Evolutionary conservation across 2,329 filamentous ascomycete genomes (phyloP).

Genomic region (Alternaria sp.): DNA sequence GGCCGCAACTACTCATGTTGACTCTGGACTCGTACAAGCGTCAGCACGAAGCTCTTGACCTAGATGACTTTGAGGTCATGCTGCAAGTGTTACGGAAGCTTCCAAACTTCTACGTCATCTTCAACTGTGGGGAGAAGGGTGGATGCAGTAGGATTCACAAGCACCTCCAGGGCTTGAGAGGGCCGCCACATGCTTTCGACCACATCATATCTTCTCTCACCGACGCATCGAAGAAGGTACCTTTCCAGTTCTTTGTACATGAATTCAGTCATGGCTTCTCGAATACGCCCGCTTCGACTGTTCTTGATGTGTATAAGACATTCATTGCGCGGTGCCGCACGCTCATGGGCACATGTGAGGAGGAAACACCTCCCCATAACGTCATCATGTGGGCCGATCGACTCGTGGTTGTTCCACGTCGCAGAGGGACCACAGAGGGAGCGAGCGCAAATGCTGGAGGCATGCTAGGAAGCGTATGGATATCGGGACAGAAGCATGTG

Average conservation of each 20-base stretch:
- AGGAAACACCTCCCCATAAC: slow-evolving; percentile 54
- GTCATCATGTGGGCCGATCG: slow-evolving; percentile 53
- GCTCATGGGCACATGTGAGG: slow-evolving; percentile 10
- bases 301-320: slow-evolving; percentile 24
- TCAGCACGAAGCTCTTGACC: slow-evolving; percentile 54
- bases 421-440: slow-evolving; percentile 42
- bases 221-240: slow-evolving; percentile 28
- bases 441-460: slow-evolving; percentile 55
- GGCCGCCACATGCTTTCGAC: slow-evolving; percentile 41
- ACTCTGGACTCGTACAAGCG: slow-evolving; percentile 56
- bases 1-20: slow-evolving; percentile 57
- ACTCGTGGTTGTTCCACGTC: slow-evolving; percentile 58
- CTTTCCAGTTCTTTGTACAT: slow-evolving; percentile 48
- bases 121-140: slow-evolving; percentile 55
- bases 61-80: slow-evolving; percentile 51
- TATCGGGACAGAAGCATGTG: slow-evolving; percentile 43
- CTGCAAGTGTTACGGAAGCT: slow-evolving; percentile 42
- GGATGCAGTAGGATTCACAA: slow-evolving; percentile 59
- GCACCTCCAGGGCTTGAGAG: slow-evolving; percentile 54
- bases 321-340: slow-evolving; percentile 25
- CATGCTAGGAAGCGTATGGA: slow-evolving; percentile 57
- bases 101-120: slow-evolving; percentile 51
- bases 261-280: slow-evolving; percentile 33
- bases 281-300: slow-evolving; percentile 1
- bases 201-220: slow-evolving; percentile 29